Percentiles rank a stretch among this genome's conserved stretches.
These are phyloP conservation scores for Hyphopichia burtonii DNA, from an alignment of 1,139 yeast species.

Conservation along the genomic window DNA sequence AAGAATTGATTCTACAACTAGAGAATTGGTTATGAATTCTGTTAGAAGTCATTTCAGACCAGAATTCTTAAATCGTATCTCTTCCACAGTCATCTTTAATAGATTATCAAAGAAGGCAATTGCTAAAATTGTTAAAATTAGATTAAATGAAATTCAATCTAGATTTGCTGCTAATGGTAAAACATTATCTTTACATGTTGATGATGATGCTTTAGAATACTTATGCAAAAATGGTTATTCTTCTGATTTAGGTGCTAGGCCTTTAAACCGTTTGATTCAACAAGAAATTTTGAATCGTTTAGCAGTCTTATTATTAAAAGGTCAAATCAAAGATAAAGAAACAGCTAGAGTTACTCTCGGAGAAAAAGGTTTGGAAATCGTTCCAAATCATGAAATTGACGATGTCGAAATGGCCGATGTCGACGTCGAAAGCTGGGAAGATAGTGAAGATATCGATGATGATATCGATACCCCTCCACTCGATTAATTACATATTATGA, in stretches of 20 bases:
- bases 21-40: slow-evolving; percentile 75
- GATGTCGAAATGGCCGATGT: slow-evolving; percentile 56
- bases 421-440: slow-evolving; percentile 57
- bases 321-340: slow-evolving; percentile 87
- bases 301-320: slow-evolving; percentile 85
- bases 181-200: slow-evolving; percentile 65
- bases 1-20: slow-evolving; percentile 64
- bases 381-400: slow-evolving; percentile 81
- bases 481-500: slow-evolving; percentile 7
- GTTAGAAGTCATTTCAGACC: slow-evolving; percentile 95
- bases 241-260: slow-evolving; percentile 94
- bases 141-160: slow-evolving; percentile 79
- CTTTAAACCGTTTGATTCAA: slow-evolving; percentile 91
- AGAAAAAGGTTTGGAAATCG: slow-evolving; percentile 67
- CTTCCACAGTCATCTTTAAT: slow-evolving; percentile 90
- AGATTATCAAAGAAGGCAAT: slow-evolving; percentile 89
- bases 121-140: slow-evolving; percentile 82
- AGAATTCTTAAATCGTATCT: slow-evolving; percentile 93
- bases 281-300: slow-evolving; percentile 79
- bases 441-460: slow-evolving; percentile 53
- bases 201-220: slow-evolving; percentile 75
- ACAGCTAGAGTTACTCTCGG: slow-evolving; percentile 64
- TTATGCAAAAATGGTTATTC: slow-evolving; percentile 86
- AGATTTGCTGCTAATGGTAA: slow-evolving; percentile 85
- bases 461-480: slow-evolving; percentile 14